Percentiles rank a stretch among this genome's conserved stretches.
Evolutionary conservation across 2,329 filamentous ascomycete species (phyloP).

Genomic region (Metarhizium rileyi): DNA sequence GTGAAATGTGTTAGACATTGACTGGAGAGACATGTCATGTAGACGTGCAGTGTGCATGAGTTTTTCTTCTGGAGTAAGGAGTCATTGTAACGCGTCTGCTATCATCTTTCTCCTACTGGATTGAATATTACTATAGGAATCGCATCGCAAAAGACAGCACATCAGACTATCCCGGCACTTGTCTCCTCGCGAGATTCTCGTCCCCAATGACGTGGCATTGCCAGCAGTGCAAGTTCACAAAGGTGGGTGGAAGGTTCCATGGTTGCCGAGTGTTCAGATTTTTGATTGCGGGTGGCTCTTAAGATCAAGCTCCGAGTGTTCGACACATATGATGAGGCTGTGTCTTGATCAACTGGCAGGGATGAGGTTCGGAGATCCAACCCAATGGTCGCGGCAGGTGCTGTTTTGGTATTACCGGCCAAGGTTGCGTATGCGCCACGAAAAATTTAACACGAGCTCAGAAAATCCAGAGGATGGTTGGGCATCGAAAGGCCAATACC

Average conservation of each 20-base stretch:
- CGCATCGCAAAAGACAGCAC: neutral
- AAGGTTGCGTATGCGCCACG: neutral
- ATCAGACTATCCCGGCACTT: neutral
- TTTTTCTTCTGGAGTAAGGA: neutral
- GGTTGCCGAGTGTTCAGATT: neutral
- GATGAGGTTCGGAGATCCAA: neutral
- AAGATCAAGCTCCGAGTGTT: neutral
- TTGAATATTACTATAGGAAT: neutral
- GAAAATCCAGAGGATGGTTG: neutral
- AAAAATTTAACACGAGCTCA: neutral
- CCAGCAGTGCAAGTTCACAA: neutral
- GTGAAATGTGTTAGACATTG: neutral
- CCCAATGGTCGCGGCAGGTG: too few relatives aligned
- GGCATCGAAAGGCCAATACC: neutral
- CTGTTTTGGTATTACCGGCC: too few relatives aligned
- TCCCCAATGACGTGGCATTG: conserved; percentile 2
- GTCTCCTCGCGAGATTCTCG: neutral
- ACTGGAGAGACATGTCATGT: neutral
- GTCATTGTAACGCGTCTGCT: neutral
- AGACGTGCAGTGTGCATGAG: neutral
- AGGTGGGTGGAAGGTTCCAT: conserved; percentile 1
- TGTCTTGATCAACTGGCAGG: neutral
- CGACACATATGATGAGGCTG: neutral
- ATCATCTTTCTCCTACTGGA: neutral
- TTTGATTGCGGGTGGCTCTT: neutral